Percentiles rank a stretch among this genome's conserved stretches.
phyloP scores from a whole-genome alignment of 768 basidiomycete species.

The Amanita fuliginea region DNA sequence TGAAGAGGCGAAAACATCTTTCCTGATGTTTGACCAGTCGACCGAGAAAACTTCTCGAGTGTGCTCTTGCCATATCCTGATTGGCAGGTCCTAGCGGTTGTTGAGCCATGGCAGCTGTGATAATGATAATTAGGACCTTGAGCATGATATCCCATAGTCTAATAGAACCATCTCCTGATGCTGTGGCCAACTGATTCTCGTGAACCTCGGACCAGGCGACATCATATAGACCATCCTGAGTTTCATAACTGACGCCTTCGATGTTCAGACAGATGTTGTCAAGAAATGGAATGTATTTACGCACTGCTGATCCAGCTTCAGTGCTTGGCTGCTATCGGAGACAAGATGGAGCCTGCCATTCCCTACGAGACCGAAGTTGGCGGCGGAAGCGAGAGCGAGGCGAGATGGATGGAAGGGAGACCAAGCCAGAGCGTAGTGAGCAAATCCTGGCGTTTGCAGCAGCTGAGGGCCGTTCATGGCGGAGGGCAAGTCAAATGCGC shows the following conservation, averaged over 20 bases:
- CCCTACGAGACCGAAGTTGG: conserved; percentile 92
- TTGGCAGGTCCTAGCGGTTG: conserved; percentile 64
- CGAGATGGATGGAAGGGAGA: conserved; percentile 75
- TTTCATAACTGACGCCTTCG: conserved; percentile 56
- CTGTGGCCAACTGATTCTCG: conserved; percentile 86
- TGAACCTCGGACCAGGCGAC: conserved; percentile 93
- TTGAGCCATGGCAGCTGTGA: background rate
- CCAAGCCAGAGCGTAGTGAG: conserved; percentile 75
- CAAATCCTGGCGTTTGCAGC: conserved; percentile 71
- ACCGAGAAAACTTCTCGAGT: conserved; percentile 86
- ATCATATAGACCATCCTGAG: conserved; percentile 85
- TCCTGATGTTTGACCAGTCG: conserved; percentile 92
- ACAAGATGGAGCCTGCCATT: conserved; percentile 81
- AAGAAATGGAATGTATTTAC: conserved; percentile 17
- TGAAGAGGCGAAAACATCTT: conserved; percentile 76
- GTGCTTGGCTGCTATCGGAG: conserved; percentile 29
- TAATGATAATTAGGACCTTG: conserved; percentile 37
- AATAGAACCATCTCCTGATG: conserved; percentile 84
- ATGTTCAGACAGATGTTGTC: conserved; percentile 12
- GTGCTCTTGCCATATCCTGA: conserved; percentile 92
- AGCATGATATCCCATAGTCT: conserved; percentile 85
- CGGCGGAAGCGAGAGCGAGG: conserved; percentile 71
- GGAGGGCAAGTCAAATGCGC: conserved; percentile 49
- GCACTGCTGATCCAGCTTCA: conserved; percentile 62
- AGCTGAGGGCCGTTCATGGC: conserved; percentile 26